Evolutionary conservation across 768 basidiomycete genomes (phyloP), one percentile per base, ranked within the genome.

Genomic region (Pleurotus giganteus): DNA sequence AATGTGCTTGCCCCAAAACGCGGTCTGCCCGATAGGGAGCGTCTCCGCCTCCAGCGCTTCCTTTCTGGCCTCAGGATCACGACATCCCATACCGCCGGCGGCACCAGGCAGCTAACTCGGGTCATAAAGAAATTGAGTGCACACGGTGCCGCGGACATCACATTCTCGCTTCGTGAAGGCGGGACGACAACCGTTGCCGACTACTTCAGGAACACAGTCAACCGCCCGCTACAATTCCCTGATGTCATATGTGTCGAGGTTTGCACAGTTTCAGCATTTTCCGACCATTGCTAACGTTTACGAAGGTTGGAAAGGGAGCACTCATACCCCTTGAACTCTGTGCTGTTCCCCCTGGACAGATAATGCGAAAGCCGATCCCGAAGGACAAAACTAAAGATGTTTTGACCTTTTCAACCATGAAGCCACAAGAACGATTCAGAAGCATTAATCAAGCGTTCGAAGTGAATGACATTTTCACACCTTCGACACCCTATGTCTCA

Each of bases 321-420:
- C 62, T 84, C 28, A 73, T 88, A 3, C 89, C 89, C 0, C 65
- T 91, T 0, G 89, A 91, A 59, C 65, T 83, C 1, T 91, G 89
- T 62, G 67, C 63, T 0, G 84, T 91, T 2, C 74, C 78, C 0
- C 64, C 74, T 0, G 89, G 88, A 0, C 89, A 91, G 60, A 80
- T 89, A 34, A 83, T 88, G 76, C 76, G 82, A 37, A 88, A 86
- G 59, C 83, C 88, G 46, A 72, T 92, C 0, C 87, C 88, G 0
- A 72, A 82, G 0, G 85, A 89, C 41, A 84, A 84, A 61, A 84
- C 84, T 0, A 79, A 76, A 47, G 74, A 78, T 1, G 78, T 91
- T 2, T 73, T 90, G 0, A 75, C 76, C 0, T 91, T 91, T 57
- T 78, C 89, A 0, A 88, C 85, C 0, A 84, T 82, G 71, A 78